These are phyloP conservation scores for Komagataella kurtzmanii DNA, from an alignment of 805 yeast genomes.

Conservation along the genomic window DNA sequence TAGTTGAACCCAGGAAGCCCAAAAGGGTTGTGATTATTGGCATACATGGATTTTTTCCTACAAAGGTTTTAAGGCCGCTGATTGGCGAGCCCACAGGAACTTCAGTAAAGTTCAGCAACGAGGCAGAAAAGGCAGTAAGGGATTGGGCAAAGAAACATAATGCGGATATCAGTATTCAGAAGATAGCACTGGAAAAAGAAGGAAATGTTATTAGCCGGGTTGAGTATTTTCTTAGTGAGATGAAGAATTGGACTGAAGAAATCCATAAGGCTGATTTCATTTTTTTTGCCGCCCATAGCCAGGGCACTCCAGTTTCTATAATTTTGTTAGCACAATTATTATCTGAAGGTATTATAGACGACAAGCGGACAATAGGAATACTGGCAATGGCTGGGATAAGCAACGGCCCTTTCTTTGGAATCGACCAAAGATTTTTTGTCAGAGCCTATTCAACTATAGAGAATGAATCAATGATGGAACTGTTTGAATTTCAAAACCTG, in stretches of 20 bases:
- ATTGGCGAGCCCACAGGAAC: constrained; percentile 97
- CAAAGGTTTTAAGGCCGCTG: constrained; percentile 67
- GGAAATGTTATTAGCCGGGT: constrained; percentile 85
- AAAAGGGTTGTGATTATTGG: constrained; percentile 74
- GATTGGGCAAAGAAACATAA: constrained; percentile 46
- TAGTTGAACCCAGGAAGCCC: constrained; percentile 11
- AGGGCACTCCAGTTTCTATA: constrained; percentile 83
- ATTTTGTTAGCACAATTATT: constrained; percentile 64
- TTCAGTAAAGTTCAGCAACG: constrained; percentile 77
- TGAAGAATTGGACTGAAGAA: constrained; percentile 47
- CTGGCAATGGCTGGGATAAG: constrained; percentile 94
- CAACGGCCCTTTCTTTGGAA: constrained; percentile 87
- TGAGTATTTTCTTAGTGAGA: constrained; percentile 58
- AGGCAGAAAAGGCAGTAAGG: constrained; percentile 69
- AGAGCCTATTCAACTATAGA: constrained; percentile 87
- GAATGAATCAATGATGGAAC: constrained; percentile 70
- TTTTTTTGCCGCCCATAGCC: constrained; percentile 82
- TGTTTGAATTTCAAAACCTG: constrained; percentile 78
- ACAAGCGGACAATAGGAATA: constrained; percentile 43
- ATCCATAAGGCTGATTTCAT: constrained; percentile 55
- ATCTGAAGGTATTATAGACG: constrained; percentile 36
- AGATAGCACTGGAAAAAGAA: constrained; percentile 87
- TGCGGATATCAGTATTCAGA: constrained; percentile 47
- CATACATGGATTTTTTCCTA: constrained; percentile 94
- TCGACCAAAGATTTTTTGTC: constrained; percentile 71